These are phyloP conservation scores for Leccinum barrowsii DNA, from an alignment of 768 basidiomycete species.

Conservation along the genomic window DNA sequence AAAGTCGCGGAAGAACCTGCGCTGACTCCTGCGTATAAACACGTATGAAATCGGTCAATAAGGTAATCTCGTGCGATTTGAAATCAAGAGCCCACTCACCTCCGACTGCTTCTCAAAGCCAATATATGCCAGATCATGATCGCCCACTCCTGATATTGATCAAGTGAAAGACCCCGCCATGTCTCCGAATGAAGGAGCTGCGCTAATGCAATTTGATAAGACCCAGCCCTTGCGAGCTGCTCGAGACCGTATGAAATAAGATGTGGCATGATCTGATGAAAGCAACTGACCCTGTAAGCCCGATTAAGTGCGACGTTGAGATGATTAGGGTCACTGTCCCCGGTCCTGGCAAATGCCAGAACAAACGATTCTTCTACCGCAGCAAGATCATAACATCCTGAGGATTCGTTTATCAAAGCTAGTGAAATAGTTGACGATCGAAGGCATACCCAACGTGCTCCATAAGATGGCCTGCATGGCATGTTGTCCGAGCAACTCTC, in stretches of 20 bases:
- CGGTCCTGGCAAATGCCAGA: slow-evolving; percentile 57
- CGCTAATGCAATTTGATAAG: slow-evolving; percentile 57
- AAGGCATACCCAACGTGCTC: slow-evolving; percentile 57
- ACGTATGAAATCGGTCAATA: slow-evolving; percentile 11
- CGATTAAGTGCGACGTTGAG: slow-evolving; percentile 60
- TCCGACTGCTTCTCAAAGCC: slow-evolving; percentile 60
- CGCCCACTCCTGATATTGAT: slow-evolving; percentile 72
- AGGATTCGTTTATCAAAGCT: slow-evolving; percentile 7
- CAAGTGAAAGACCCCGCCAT: slow-evolving; percentile 64
- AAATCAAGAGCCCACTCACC: slow-evolving; percentile 40
- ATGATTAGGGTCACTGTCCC: slow-evolving; percentile 57
- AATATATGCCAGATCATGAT: slow-evolving; percentile 76
- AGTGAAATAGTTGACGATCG: not conserved
- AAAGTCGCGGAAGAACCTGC: slow-evolving; percentile 61
- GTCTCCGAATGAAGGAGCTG: slow-evolving; percentile 63
- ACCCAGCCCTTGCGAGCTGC: slow-evolving; percentile 68
- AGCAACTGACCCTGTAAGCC: slow-evolving; percentile 56
- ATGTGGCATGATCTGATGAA: slow-evolving; percentile 1
- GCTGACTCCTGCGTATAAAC: slow-evolving; percentile 47
- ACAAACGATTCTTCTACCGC: slow-evolving; percentile 67
- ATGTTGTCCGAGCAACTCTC: slow-evolving; percentile 70
- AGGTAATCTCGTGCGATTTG: not conserved
- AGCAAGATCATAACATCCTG: slow-evolving; percentile 68
- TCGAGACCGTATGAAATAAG: slow-evolving; percentile 12
- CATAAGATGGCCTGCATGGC: slow-evolving; percentile 72